phyloP scores from a whole-genome alignment of 345 rosid species.

The Eucalyptus sp. region DNA sequence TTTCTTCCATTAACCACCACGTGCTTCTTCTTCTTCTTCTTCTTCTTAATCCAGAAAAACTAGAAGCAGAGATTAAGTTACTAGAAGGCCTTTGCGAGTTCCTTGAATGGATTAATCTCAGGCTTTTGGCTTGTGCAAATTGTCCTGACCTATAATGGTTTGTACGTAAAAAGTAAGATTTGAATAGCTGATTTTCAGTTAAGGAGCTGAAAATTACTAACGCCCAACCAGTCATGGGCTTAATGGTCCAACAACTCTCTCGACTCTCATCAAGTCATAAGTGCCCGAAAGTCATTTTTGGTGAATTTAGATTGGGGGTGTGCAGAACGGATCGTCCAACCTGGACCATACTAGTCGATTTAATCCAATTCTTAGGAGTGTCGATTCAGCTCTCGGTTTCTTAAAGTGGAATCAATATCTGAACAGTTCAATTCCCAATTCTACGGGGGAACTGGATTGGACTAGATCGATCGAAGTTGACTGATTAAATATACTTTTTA shows the following conservation, averaged over 20 bases:
- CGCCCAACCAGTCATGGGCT: background rate
- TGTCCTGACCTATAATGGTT: background rate
- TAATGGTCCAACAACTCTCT: too few species aligned
- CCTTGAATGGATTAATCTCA: background rate
- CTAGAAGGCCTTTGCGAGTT: background rate
- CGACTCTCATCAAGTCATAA: too few species aligned
- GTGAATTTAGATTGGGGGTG: background rate
- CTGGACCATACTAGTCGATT: accelerated
- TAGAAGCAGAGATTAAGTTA: background rate
- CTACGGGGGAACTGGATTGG: too few species aligned
- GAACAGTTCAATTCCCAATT: accelerated
- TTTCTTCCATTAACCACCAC: background rate
- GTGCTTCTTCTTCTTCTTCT: background rate
- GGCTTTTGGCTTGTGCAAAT: background rate
- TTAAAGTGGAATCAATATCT: accelerated
- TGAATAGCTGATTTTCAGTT: background rate
- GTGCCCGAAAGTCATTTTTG: background rate
- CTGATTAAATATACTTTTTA: too few species aligned
- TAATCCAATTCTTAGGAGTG: too few species aligned
- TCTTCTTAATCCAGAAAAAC: background rate
- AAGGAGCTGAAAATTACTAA: background rate
- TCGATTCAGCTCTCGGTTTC: accelerated
- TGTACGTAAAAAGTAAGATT: background rate
- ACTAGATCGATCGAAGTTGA: accelerated
- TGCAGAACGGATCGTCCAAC: accelerated